Conservation (phyloP, 225 moss, liverwort and hornwort genomes). For the Pseudoscleropodium purum region DNA sequence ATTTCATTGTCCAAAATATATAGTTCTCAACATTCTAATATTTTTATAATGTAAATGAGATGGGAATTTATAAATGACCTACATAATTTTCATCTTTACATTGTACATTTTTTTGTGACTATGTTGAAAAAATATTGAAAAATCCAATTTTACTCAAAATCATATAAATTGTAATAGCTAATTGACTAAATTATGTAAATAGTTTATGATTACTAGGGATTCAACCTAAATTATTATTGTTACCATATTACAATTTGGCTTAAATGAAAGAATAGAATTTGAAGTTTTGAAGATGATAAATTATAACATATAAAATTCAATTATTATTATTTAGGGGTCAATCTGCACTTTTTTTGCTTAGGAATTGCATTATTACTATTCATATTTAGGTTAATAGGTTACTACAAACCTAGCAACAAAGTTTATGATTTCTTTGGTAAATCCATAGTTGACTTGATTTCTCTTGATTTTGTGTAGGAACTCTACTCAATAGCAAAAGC, state of each 20-base stretch:
- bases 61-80: not conserved
- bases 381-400: too few relatives aligned
- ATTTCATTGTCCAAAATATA: not conserved
- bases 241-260: not conserved
- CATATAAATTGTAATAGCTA: not conserved
- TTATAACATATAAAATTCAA: not conserved
- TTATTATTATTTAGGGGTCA: not conserved
- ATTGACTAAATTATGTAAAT: not conserved
- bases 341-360: not conserved
- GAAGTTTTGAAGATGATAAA: not conserved
- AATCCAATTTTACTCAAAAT: not conserved
- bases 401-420: not conserved
- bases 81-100: not conserved
- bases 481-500: conserved; percentile 51
- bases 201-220: not conserved
- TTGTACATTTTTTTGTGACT: not conserved
- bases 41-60: not conserved
- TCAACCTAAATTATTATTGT: not conserved
- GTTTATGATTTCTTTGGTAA: not conserved
- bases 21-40: not conserved
- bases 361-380: not conserved
- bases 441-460: not conserved
- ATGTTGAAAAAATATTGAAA: not conserved
- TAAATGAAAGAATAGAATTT: not conserved
- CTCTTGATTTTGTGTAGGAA: conserved; percentile 14